Base-by-base conservation (phyloP, 306 rosid species). In the Glycine tomentella region DNA sequence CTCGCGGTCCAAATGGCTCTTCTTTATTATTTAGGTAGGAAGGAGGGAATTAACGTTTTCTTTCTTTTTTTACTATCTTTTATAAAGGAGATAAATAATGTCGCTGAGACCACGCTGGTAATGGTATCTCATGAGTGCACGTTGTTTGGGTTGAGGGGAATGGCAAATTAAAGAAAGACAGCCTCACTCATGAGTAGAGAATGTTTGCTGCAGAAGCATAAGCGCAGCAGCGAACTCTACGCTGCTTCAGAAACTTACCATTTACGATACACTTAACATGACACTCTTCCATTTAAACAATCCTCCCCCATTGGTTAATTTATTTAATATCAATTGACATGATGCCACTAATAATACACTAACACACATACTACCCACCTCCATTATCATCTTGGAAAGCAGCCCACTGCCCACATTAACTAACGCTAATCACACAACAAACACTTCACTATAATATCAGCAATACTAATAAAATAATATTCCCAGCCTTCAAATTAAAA, bases 141-240 rank as follows among this genome's bases (percentile, higher is more conserved):
- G 75, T 51, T 9, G 75, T 76, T 16, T 42, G 74, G 33, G 20
- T 72, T 61, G 40, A 57, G 51, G 70, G 12, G 65, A 79, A 79
- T 57, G 25, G 34, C 3, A 56, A 14, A 59, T 10, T 11, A 77
- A 81, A 68, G 78, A 51, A n/a, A 25, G 57, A 79, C 40, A 34
- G 51, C 9, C n/a, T 62, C 53, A 48, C 25, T 80, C 74, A 65
- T 78, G 83, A 84, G 83, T 84, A 50, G 78, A 79, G 91, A 92
- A 91, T 92, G 92, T 90, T 84, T 87, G 87, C 9, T 59, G 25
- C 64, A 61, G 75, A 80, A 67, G 77, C 83, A 58, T 66, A 75
- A 34, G 34, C 20, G 20, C 20, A 20, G 34, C 65, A 83, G 83
- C 89, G 86, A 84, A 53, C 78, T 40, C 68, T 57, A 77, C 80